These are phyloP conservation scores for Euptelea pleiosperma DNA, from an alignment of 164 flowering plant genomes.

Conservation along the genomic window DNA sequence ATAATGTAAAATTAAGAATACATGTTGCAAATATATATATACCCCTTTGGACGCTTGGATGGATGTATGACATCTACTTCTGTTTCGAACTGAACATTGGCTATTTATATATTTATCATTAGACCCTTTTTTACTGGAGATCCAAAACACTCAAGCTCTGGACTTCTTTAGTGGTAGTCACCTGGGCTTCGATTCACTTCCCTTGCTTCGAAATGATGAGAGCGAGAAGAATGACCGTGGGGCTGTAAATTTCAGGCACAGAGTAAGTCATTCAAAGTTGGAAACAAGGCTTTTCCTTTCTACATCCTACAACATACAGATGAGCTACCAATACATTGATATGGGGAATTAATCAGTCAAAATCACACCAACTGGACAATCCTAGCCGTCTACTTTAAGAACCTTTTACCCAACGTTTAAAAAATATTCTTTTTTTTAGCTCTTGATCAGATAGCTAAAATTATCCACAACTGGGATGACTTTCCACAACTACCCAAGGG, in stretches of 20 bases:
- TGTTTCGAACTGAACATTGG: slow-evolving; percentile 12
- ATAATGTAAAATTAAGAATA: slow-evolving; percentile 13
- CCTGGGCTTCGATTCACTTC: slow-evolving; percentile 81
- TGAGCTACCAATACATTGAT: no score
- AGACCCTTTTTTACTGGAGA: slow-evolving; percentile 13
- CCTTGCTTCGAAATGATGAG: slow-evolving; percentile 91
- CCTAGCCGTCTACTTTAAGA: no score
- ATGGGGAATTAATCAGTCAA: no score
- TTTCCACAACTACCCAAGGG: no score
- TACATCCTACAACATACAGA: no score
- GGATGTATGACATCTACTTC: slow-evolving; percentile 22
- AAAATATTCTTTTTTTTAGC: no score
- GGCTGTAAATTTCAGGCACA: slow-evolving; percentile 46
- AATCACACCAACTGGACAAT: no score
- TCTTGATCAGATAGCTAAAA: no score
- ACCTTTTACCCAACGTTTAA: no score
- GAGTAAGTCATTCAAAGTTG: not conserved
- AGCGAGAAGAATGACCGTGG: slow-evolving; percentile 93
- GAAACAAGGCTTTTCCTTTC: not conserved
- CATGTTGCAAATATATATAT: slow-evolving; percentile 11
- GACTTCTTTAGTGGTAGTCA: slow-evolving; percentile 20
- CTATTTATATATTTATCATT: slow-evolving; percentile 12
- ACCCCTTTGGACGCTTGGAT: slow-evolving; percentile 8
- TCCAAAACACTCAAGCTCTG: slow-evolving; percentile 2
- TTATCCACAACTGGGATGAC: no score